Evolutionary conservation across 2,329 filamentous ascomycete species (phyloP).

Genomic region (Fusarium sp.): DNA sequence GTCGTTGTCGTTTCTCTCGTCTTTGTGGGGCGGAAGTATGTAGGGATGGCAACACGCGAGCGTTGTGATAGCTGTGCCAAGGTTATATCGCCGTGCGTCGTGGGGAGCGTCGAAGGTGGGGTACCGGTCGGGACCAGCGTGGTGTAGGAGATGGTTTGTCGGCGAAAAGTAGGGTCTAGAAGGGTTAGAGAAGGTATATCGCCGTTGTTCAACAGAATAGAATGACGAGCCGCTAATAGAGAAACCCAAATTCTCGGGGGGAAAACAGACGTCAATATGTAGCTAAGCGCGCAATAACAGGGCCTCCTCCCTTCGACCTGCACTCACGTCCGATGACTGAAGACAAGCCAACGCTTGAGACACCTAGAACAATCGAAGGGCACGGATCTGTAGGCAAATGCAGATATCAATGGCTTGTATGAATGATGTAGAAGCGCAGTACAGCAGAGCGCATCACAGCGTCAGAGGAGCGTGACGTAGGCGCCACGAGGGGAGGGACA

Average conservation of each 20-base stretch:
- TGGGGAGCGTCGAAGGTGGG: constrained; percentile 30
- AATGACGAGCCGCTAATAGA: background rate
- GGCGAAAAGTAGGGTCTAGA: constrained; percentile 18
- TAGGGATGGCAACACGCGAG: constrained; percentile 22
- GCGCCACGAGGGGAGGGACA: constrained; percentile 29
- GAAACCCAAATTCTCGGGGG: constrained; percentile 10
- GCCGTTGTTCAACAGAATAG: background rate
- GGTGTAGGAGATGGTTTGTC: constrained; percentile 26
- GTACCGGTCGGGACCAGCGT: constrained; percentile 29
- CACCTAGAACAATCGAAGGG: background rate
- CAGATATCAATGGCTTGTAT: constrained; percentile 7
- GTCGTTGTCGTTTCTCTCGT: constrained; percentile 26
- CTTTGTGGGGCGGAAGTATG: constrained; percentile 2
- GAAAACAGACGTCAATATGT: constrained; percentile 24
- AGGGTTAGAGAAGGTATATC: constrained; percentile 24
- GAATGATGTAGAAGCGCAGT: constrained; percentile 7
- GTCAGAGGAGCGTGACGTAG: constrained; percentile 40
- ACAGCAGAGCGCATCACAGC: constrained; percentile 28
- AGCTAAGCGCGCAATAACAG: constrained; percentile 33
- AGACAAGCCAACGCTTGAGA: background rate
- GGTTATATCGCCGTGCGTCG: constrained; percentile 23
- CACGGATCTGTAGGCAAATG: constrained; percentile 1
- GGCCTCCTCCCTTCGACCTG: constrained; percentile 22
- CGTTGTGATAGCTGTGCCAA: constrained; percentile 24
- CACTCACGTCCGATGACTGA: constrained; percentile 10